These are phyloP conservation scores for Calocybe gangraenosa DNA, from an alignment of 768 basidiomycete species.

Conservation along the genomic window DNA sequence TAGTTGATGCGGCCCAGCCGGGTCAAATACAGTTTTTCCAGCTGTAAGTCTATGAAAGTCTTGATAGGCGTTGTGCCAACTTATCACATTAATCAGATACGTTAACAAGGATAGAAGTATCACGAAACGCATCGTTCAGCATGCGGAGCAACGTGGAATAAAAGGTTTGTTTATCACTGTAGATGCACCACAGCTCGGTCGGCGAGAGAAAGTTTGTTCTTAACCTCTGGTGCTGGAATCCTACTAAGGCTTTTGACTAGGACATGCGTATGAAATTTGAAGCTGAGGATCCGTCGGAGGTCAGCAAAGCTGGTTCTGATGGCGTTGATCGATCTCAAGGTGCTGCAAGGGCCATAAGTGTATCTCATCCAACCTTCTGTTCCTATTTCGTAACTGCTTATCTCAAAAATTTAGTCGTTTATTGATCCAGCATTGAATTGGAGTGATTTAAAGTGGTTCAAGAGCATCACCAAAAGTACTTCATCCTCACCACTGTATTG, in stretches of 20 bases:
- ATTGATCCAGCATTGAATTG: conserved; percentile 91
- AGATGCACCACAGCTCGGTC: conserved; percentile 93
- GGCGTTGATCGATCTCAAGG: conserved; percentile 83
- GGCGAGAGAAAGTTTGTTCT: conserved; percentile 66
- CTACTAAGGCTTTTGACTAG: conserved; percentile 23
- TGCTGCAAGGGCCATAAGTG: conserved; percentile 90
- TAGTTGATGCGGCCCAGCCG: conserved; percentile 79
- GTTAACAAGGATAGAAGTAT: conserved; percentile 88
- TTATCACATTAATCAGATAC: conserved; percentile 42
- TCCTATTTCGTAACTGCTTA: not conserved
- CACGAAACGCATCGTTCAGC: conserved; percentile 82
- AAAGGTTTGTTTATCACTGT: conserved; percentile 96
- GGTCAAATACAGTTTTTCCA: conserved; percentile 86
- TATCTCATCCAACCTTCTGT: conserved; percentile 27
- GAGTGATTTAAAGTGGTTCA: conserved; percentile 83
- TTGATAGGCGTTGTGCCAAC: not conserved
- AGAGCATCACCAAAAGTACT: conserved; percentile 65
- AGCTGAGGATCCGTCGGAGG: conserved; percentile 64
- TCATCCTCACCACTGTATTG: not conserved
- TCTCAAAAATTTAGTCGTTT: conserved; percentile 59
- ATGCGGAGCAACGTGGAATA: conserved; percentile 87
- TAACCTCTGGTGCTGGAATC: not conserved
- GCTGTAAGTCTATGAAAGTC: conserved; percentile 40
- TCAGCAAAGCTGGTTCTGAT: conserved; percentile 45
- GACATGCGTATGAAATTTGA: conserved; percentile 98